These are phyloP conservation scores for Calonectria hawksworthii DNA, from an alignment of 2,329 filamentous ascomycete genomes.

Conservation along the genomic window DNA sequence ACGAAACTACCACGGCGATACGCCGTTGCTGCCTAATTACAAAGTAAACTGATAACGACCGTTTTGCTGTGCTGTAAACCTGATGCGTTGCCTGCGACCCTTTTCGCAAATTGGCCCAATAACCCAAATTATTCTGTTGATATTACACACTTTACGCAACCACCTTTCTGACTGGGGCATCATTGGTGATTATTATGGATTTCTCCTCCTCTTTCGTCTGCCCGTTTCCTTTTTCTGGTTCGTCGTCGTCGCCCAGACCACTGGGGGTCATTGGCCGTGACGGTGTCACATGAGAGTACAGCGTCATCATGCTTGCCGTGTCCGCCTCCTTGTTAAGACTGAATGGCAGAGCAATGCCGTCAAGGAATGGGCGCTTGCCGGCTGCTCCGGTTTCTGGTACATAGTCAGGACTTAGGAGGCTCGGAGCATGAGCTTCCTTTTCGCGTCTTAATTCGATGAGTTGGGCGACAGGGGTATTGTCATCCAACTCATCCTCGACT, in stretches of 20 bases:
- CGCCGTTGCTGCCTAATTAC: conserved; percentile 21
- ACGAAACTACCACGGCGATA: conserved; percentile 15
- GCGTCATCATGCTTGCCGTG: conserved; percentile 79
- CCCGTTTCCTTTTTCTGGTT: conserved; percentile 17
- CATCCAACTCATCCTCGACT: conserved; percentile 40
- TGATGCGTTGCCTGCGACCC: background rate
- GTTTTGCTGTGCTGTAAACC: conserved; percentile 21
- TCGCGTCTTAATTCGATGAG: conserved; percentile 59
- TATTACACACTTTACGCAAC: conserved; percentile 25
- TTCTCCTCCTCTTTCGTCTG: conserved; percentile 19
- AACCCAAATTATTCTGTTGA: conserved; percentile 13
- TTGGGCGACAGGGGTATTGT: conserved; percentile 59
- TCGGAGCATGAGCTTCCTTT: conserved; percentile 55
- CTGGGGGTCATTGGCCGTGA: conserved; percentile 52
- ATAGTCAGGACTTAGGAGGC: conserved; percentile 60
- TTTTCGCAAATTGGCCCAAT: conserved; percentile 33
- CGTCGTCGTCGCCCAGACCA: conserved; percentile 11
- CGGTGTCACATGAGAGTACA: conserved; percentile 60
- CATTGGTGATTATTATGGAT: conserved; percentile 62
- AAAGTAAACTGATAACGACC: conserved; percentile 27
- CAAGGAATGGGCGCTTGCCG: conserved; percentile 75
- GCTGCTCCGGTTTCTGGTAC: conserved; percentile 64
- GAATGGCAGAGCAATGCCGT: conserved; percentile 81
- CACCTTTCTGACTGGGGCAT: conserved; percentile 51
- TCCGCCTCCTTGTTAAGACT: conserved; percentile 74